Conservation (phyloP, 257 asterid species). For the Solanum paucissectum region DNA sequence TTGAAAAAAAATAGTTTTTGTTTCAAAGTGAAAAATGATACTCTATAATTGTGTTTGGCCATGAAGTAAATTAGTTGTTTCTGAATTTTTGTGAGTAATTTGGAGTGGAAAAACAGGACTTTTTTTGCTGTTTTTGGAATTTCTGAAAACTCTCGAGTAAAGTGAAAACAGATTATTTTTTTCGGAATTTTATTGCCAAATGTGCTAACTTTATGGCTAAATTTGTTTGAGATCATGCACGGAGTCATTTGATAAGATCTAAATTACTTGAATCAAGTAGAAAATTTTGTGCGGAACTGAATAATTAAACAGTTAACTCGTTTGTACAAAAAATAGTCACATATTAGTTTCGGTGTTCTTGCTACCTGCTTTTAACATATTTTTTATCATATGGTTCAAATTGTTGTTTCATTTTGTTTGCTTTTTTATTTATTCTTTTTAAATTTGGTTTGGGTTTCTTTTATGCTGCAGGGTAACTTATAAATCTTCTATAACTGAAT, state of each 20-base stretch:
- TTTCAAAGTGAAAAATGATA: neutral
- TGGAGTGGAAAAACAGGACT: neutral
- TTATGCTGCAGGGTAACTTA: too few relatives aligned
- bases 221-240: neutral
- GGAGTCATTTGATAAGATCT: neutral
- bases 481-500: too few relatives aligned
- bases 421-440: too few relatives aligned
- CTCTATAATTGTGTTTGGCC: neutral
- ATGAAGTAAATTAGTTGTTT: neutral
- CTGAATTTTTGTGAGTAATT: neutral
- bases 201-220: neutral
- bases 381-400: too few relatives aligned
- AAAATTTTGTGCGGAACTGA: neutral
- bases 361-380: too few relatives aligned
- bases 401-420: too few relatives aligned
- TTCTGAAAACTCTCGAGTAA: neutral
- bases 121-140: neutral
- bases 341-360: neutral
- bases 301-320: neutral
- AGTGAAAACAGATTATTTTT: neutral
- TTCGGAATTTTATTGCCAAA: neutral
- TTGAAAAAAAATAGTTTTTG: neutral
- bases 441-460: too few relatives aligned
- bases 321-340: too few relatives aligned
- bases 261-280: neutral